Conservation (phyloP, 768 basidiomycete genomes). For the Lyophyllum shimeji region DNA sequence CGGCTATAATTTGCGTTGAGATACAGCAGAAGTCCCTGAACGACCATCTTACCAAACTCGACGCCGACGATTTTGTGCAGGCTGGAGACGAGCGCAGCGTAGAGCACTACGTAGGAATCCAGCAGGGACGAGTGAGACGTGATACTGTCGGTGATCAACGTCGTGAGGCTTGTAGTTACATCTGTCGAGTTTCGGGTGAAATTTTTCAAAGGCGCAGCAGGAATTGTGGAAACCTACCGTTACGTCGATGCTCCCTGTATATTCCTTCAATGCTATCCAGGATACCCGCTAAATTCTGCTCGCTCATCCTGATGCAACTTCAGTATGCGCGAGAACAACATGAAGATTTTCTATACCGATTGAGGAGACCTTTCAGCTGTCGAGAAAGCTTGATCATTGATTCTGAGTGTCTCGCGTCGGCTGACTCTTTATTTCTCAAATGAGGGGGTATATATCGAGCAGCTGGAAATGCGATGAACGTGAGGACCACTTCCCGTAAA, state of each 20-base stretch:
- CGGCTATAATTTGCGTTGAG: constrained; percentile 46
- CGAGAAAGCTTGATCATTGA: constrained; percentile 58
- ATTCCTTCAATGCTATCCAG: constrained; percentile 71
- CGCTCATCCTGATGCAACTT: constrained; percentile 67
- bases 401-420: constrained; percentile 33
- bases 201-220: background rate
- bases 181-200: constrained; percentile 43
- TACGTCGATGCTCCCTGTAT: constrained; percentile 73
- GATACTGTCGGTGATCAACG: constrained; percentile 75
- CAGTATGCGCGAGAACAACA: background rate
- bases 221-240: constrained; percentile 51
- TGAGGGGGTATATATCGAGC: constrained; percentile 82
- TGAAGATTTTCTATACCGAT: constrained; percentile 55
- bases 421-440: constrained; percentile 44
- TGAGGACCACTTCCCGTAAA: background rate
- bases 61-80: constrained; percentile 80
- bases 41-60: constrained; percentile 74
- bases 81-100: constrained; percentile 82
- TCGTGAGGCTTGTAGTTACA: constrained; percentile 77
- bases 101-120: constrained; percentile 86
- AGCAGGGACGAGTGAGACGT: constrained; percentile 78
- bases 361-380: constrained; percentile 85
- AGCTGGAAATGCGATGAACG: constrained; percentile 13
- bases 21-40: background rate
- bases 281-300: constrained; percentile 81